Evolutionary conservation across 768 basidiomycete genomes (phyloP), one percentile per base, ranked within the genome.

Genomic region (Lactarius pseudohatsudake): DNA sequence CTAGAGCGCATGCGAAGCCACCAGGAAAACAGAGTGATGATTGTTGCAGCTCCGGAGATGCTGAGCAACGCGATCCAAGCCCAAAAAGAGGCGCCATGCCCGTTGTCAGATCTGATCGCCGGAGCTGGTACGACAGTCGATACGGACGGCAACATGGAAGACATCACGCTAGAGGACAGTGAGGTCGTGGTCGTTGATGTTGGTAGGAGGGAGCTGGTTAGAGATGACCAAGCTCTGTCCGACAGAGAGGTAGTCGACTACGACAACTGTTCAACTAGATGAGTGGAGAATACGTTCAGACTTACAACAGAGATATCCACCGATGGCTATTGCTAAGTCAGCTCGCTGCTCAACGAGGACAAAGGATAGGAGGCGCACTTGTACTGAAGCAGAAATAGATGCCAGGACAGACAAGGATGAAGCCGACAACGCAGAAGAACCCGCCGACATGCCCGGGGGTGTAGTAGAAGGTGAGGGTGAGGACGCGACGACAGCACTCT

Each of bases 21-120:
- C 72, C 74, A 76, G 8, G 62, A 43, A 20, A 73, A 41, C 30
- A 75, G 47, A 0, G 72, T 69, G 2, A 74, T 63, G 41, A 75
- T 13, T 20, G 72, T 57, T 8, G 69, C 73, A 7, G 67, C 36
- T 7, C 43, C 71, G 3, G 72, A 71, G 4, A 76, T 64, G 15
- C 64, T 59, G 4, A 70, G 67, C 22, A 76, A 67, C 4, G 74
- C 73, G 34, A 76, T 71, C 3, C 72, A 73, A 32, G 69, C 58
- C 57, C 72, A 72, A 55, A 74, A 65, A 20, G 68, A 59, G 22
- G 69, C 68, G 16, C 61, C 59, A 15, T 70, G 62, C 5, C 65
- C n/a, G 4, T 47, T 56, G 10, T 36, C 20, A 16, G 62, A 43
- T 20, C 7, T 55, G 30, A 41, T 56, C 16, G 47, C 20, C 16